Evolutionary conservation across 1,284 basidiomycete genomes (phyloP).

Genomic region (Leccinum fallax): DNA sequence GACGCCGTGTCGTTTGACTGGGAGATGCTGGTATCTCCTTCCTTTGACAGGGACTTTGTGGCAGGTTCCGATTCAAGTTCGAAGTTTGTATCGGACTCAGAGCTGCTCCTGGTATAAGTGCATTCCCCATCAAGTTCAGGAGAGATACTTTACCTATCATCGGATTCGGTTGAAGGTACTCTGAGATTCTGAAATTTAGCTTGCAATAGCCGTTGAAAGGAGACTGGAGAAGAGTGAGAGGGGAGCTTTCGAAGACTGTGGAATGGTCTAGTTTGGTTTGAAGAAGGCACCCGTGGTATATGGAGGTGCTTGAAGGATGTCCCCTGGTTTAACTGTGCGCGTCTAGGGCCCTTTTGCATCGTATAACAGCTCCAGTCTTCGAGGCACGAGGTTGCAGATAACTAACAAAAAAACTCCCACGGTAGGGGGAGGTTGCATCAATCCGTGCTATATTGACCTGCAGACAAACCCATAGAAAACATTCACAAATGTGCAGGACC

Average conservation of each 20-base stretch:
- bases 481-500: no score
- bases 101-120: not conserved
- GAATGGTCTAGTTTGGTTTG: not conserved
- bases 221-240: not conserved
- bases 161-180: not conserved
- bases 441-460: no score
- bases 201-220: not conserved
- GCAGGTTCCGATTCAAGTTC: not conserved
- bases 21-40: not conserved
- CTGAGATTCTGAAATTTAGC: not conserved
- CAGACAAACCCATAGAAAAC: no score
- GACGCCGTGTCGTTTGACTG: not conserved
- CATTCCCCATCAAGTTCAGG: not conserved
- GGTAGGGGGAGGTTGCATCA: no score
- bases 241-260: not conserved
- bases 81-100: not conserved
- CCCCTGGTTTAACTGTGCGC: not conserved
- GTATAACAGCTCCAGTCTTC: not conserved
- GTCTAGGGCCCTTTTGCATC: not conserved
- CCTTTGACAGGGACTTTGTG: not conserved
- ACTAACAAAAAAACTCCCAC: no score
- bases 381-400: not conserved
- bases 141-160: not conserved
- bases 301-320: not conserved
- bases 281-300: not conserved